These are phyloP conservation scores for Lentinula sp. DNA, from an alignment of 768 basidiomycete genomes.

Conservation along the genomic window DNA sequence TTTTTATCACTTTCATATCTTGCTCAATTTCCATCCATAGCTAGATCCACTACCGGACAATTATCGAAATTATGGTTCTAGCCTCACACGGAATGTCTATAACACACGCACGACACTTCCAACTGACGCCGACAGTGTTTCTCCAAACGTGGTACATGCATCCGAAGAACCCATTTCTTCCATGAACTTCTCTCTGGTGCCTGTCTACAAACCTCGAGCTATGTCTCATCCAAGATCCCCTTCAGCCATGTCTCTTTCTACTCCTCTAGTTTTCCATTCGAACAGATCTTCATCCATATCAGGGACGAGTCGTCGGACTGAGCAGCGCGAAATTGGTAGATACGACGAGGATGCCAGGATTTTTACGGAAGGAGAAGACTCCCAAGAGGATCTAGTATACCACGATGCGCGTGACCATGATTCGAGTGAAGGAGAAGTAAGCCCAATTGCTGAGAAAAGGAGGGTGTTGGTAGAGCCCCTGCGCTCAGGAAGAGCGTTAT, in stretches of 20 bases:
- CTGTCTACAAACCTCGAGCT: neutral
- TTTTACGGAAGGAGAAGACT: neutral
- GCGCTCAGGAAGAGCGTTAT: neutral
- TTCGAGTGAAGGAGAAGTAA: neutral
- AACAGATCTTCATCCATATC: neutral
- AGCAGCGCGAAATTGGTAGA: neutral
- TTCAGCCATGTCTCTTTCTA: neutral
- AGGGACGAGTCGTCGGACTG: neutral
- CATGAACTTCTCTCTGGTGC: neutral
- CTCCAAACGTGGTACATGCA: neutral
- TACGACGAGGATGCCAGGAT: neutral
- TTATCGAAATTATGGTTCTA: neutral
- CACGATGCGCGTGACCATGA: neutral
- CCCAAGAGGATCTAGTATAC: neutral
- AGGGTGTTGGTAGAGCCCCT: too few relatives aligned
- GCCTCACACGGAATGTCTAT: neutral
- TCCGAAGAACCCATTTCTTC: neutral
- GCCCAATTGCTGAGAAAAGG: neutral
- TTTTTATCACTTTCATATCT: neutral
- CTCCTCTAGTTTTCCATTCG: neutral
- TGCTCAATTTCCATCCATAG: constrained; percentile 21
- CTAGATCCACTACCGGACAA: neutral
- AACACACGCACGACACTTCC: neutral
- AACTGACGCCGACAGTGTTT: neutral
- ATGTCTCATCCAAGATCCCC: neutral